Conservation (phyloP, 1,284 basidiomycete genomes). For the Cerrena zonata region DNA sequence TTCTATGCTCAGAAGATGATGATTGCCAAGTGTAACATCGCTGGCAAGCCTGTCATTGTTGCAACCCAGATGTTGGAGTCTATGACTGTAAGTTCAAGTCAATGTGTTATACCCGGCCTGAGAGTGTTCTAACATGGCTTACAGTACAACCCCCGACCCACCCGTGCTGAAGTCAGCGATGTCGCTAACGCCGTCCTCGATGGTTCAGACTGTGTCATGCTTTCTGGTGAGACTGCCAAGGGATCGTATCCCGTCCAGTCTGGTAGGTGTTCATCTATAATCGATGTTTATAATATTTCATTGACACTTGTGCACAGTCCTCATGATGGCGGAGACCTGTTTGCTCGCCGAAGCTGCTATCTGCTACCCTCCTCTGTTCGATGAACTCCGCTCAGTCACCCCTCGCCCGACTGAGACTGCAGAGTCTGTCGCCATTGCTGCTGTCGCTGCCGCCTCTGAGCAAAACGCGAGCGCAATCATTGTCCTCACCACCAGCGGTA, state of each 20-base stretch:
- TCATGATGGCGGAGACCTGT: constrained; percentile 99
- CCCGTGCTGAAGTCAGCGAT: constrained; percentile 94
- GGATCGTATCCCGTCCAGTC: constrained; percentile 90
- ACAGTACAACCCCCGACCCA: constrained; percentile 92
- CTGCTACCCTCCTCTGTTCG: constrained; percentile 87
- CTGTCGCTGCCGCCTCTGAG: constrained; percentile 90
- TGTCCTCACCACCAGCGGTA: constrained; percentile 93
- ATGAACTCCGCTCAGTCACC: constrained; percentile 77
- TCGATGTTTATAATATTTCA: neutral
- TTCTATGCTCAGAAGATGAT: constrained; percentile 99
- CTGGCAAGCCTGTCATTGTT: constrained; percentile 95
- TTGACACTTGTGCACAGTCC: constrained; percentile 45
- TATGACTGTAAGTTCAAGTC: constrained; percentile 81
- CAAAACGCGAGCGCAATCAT: constrained; percentile 92
- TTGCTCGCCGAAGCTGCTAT: constrained; percentile 89
- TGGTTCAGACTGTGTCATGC: constrained; percentile 96
- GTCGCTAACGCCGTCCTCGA: constrained; percentile 97
- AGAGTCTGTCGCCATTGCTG: constrained; percentile 90
- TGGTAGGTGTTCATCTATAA: constrained; percentile 43
- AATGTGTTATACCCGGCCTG: too few relatives aligned
- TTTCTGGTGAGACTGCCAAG: constrained; percentile 97
- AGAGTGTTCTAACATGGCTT: constrained; percentile 2
- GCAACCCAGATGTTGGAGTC: constrained; percentile 99
- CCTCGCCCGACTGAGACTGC: constrained; percentile 84
- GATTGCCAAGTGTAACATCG: constrained; percentile 97